Evolutionary conservation across 805 yeast species (phyloP).

Genomic region (Kodamaea fukazawae): DNA sequence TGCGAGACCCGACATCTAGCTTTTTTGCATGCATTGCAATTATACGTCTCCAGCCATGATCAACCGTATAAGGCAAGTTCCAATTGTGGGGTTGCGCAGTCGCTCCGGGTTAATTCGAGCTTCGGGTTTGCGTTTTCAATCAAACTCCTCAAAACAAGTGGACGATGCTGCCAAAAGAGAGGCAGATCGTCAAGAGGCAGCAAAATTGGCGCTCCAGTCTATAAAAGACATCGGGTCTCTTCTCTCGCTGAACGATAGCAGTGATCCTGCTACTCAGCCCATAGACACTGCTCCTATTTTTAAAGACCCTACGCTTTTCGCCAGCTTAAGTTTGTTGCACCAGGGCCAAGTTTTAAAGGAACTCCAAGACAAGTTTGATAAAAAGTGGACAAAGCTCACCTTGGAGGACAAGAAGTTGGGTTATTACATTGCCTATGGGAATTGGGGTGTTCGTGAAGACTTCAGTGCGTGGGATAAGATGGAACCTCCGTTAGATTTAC

Average conservation of each 20-base stretch:
- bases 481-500: slow-evolving; percentile 56
- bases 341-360: slow-evolving; percentile 58
- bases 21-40: no score
- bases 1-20: no score
- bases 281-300: slow-evolving; percentile 46
- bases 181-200: slow-evolving; percentile 27
- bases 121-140: no score
- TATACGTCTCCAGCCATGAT: no score
- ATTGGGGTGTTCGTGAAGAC: slow-evolving; percentile 67
- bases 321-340: slow-evolving; percentile 41
- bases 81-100: no score
- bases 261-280: slow-evolving; percentile 42
- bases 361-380: slow-evolving; percentile 47
- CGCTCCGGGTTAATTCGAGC: no score
- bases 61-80: no score
- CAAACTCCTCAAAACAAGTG: neutral
- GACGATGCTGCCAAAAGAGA: slow-evolving; percentile 4
- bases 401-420: slow-evolving; percentile 51
- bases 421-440: slow-evolving; percentile 64
- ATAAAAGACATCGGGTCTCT: slow-evolving; percentile 39
- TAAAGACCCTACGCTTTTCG: slow-evolving; percentile 35
- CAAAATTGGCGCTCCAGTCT: slow-evolving; percentile 38
- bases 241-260: slow-evolving; percentile 25
- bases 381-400: slow-evolving; percentile 54
- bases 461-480: slow-evolving; percentile 45